Base-by-base conservation (phyloP, 371 early-diverging fungal species). In the Phascolomyces articulosus region DNA sequence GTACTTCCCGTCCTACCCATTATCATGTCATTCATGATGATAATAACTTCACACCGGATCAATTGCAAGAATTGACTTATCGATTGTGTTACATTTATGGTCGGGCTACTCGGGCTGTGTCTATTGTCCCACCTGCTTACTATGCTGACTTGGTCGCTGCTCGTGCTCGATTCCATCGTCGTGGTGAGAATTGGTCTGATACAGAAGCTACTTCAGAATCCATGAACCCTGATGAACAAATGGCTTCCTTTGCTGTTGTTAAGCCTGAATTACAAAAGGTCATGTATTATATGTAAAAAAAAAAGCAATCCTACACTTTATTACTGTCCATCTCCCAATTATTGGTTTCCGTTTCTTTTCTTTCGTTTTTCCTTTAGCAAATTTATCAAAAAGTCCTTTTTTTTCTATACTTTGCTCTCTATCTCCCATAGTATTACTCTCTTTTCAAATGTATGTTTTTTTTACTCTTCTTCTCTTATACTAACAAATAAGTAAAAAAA, bases 21-120 rank as follows among this genome's bases (percentile, higher is more conserved):
- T 97, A 96, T 82, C 85, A 87, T 57, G 94, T 95, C 20, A 65
- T 93, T 49, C 69, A 78, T 44, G 94, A 98, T 70, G 96, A 97
- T 31, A 91, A 91, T 74, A 67, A 79, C 1, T 93, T 95, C 63
- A 75, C 85, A 3, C 58, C 91, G 3, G 92, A 95, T 64, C 60
- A 70, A 27, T 70, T 97, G 13, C 91, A 94, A 70, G 86, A 90
- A 48, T 82, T 95, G 18, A 91, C 94, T 0, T 95, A 94, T 75
- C 78, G 87, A 21, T 77, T 95, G 44, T 96, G 96, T 78, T 95
- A 92, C 74, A 74, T 91, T n/a, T 96, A 94, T 70, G 91, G 92
- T 54, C 83, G 94, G 38, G 90, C 90, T 29, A 90, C 91, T 8
- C 85, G 92, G 26, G 74, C 87, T 47, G 95, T 96, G 7, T 86